Evolutionary conservation across 805 yeast species (phyloP).

Genomic region (Kregervanrija delftensis): DNA sequence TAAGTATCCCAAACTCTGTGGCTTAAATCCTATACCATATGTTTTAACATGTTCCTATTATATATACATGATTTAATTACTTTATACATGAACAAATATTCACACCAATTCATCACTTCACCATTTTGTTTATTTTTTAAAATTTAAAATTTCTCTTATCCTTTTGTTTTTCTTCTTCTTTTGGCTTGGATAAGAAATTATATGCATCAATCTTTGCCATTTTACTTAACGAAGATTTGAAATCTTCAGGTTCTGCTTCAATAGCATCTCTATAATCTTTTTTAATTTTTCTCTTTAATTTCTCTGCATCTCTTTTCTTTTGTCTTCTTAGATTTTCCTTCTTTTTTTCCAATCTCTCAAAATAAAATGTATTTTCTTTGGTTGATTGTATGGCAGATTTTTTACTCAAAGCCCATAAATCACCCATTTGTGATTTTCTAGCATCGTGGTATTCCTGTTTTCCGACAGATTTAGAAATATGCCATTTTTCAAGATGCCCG

Average conservation of each 20-base stretch:
- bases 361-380: conserved; percentile 26
- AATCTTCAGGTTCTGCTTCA: conserved; percentile 16
- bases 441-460: conserved; percentile 83
- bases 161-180: conserved; percentile 19
- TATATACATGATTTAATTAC: too few species aligned
- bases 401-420: conserved; percentile 74
- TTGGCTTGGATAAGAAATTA: conserved; percentile 20
- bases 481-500: conserved; percentile 83
- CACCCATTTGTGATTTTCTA: conserved; percentile 77
- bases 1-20: too few species aligned
- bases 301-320: conserved; percentile 21
- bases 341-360: conserved; percentile 29
- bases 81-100: not conserved
- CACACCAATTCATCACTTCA: not conserved
- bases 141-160: conserved; percentile 15
- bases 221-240: conserved; percentile 15
- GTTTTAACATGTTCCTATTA: too few species aligned
- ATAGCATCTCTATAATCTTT: conserved; percentile 21
- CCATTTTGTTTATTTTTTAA: not conserved
- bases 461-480: conserved; percentile 70
- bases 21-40: too few species aligned
- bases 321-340: conserved; percentile 22
- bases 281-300: conserved; percentile 17
- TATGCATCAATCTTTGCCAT: conserved; percentile 25
- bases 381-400: conserved; percentile 40